Evolutionary conservation across 176 grass and related monocot genomes (phyloP), one percentile per base, ranked within the genome.

Genomic region (Otatea glauca): DNA sequence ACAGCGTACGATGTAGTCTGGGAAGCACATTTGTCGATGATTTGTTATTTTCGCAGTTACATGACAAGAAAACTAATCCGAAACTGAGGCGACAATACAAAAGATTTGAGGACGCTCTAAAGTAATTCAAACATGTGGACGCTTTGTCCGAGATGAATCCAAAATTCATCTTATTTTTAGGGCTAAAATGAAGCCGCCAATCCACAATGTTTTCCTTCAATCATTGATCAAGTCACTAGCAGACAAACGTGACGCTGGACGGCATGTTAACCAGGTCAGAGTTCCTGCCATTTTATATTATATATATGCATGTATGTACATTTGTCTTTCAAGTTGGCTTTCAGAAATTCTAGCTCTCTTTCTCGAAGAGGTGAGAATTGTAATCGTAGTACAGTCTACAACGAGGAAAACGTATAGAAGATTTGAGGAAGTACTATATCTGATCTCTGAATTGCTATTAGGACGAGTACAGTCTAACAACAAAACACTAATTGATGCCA

Each of bases 11-110:
- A 87, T 68, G 71, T 10, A 18, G 27, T 75, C 78, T 2, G 3
- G 64, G 50, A 68, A 76, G 78, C 72, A 50, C 86, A 87, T 58
- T 68, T 87, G 85, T 75, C 85, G 70, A 87, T 35, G 44, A 21
- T 42, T 43, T 47, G 61, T 10, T 10, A 43, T 56, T 54, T 54
- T 35, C 7, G 35, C 47, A 0, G 32, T 81, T n/a, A 55, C 60
- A 81, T 68, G 51, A 42, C 25, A 81, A 75, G 48, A 60, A 48
- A 81, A 81, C 37, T 38, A 15, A 81, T 81, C 54, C 66, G 20
- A 37, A 63, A 62, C 27, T 50, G 42, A 86, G 81, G 58, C 58
- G 81, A 65, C 83, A 12, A 25, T 56, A 24, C 39, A 58, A 23
- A 23, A 59, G 73, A 59, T 69, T 37, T 64, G 20, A 13, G 55